These are phyloP conservation scores for Ophiostoma angusticollis DNA, from an alignment of 2,329 filamentous ascomycete genomes.

Conservation along the genomic window DNA sequence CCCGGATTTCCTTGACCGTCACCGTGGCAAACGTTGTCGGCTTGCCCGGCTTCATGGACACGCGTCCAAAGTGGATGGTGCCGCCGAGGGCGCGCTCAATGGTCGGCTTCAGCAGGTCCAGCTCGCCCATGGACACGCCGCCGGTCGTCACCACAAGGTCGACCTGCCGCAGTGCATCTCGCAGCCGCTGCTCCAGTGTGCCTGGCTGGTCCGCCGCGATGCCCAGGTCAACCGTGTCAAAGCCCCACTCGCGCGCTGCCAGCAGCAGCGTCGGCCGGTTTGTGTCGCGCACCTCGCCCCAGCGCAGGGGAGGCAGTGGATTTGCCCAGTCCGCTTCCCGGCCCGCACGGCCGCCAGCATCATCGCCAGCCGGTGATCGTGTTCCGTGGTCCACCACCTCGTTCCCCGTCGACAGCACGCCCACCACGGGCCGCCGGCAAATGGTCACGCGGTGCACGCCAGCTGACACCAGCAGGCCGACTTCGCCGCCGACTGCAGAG, in stretches of 20 bases:
- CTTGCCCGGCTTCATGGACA: conserved; percentile 96
- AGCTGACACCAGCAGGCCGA: conserved; percentile 78
- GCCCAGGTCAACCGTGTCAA: conserved; percentile 69
- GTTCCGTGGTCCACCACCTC: conserved; percentile 68
- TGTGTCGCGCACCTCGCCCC: conserved; percentile 85
- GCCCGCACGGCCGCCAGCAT: too few species aligned
- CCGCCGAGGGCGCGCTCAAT: conserved; percentile 83
- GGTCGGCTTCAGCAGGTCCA: conserved; percentile 91
- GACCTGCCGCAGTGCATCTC: conserved; percentile 57
- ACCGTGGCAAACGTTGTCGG: conserved; percentile 94
- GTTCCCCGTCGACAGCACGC: conserved; percentile 86
- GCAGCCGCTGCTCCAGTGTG: conserved; percentile 63
- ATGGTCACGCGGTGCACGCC: conserved; percentile 59
- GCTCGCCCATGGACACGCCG: conserved; percentile 94
- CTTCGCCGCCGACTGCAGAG: conserved; percentile 76
- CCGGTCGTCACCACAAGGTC: conserved; percentile 86
- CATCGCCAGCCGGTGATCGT: conserved; percentile 36
- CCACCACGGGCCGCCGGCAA: conserved; percentile 66
- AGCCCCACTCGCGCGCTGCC: conserved; percentile 61
- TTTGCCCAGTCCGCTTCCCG: too few species aligned
- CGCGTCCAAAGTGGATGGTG: conserved; percentile 90
- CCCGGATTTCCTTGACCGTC: conserved; percentile 47
- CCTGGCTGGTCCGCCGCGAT: conserved; percentile 66
- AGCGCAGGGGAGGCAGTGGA: too few species aligned
- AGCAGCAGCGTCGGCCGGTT: conserved; percentile 82